Evolutionary conservation across 352 stramenopile genomes (phyloP), one percentile per base, ranked within the genome.

Genomic region (Globisporangium solare): DNA sequence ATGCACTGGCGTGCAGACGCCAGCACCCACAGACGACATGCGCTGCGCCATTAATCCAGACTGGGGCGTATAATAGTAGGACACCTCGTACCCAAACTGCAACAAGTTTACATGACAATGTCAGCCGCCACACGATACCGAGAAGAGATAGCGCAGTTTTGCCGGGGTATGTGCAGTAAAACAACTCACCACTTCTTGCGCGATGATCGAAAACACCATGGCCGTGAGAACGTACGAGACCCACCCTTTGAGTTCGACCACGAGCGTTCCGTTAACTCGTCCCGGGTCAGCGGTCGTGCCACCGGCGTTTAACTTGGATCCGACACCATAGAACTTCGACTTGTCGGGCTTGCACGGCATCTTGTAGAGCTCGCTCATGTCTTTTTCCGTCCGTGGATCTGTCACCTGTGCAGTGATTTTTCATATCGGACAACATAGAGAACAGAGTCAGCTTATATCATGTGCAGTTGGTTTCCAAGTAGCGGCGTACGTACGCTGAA

Each of bases 211-310:
- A 17, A 82, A 67, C 11, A 82, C 53, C 31, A 76, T 57, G 2
- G 71, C 63, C 4, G 71, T 66, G 2, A 88, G 52, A 10, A 32
- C 40, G n/a, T 79, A 63, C 0, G 75, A 74, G 3, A 56, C 55
- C 71, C 73, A 86, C 3, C 46, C 60, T 18, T 72, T 59, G 18
- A 77, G 46, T 54, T 88, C 75, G 27, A 86, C 24, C 6, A 83
- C 51, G n/a, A 88, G 54, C 2, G 73, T 66, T 1, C 71, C 67
- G 20, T 77, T 76, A 6, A 70, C 63, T 18, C 56, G 56, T n/a
- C 70, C 73, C 3, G 43, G 43, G 15, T 79, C 27, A 7, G 65
- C 20, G 8, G 76, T 53, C 8, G 58, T 59, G 6, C 62, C 70
- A 14, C 66, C 35, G 2, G 22, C 24, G 51, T 78, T 61, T 0